These are phyloP conservation scores for Xylaria sp. DNA, from an alignment of 2,329 filamentous ascomycete genomes.

Conservation along the genomic window DNA sequence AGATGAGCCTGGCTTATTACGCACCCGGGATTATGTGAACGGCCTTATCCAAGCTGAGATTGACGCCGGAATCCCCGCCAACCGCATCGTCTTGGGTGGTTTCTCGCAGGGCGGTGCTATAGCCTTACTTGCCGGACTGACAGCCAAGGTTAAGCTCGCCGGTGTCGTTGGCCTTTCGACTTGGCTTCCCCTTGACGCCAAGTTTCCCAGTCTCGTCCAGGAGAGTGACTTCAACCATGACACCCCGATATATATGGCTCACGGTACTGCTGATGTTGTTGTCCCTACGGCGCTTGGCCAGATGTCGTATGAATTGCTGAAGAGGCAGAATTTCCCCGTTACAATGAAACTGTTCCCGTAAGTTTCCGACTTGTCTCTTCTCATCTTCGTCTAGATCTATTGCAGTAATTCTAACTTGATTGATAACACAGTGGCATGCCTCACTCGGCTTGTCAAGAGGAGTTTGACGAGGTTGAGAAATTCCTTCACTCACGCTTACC, in stretches of 20 bases:
- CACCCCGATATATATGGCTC: constrained; percentile 87
- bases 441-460: constrained; percentile 77
- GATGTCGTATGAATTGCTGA: constrained; percentile 69
- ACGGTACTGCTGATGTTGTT: constrained; percentile 79
- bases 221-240: constrained; percentile 66
- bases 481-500: constrained; percentile 58
- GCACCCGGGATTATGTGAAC: constrained; percentile 77
- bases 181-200: constrained; percentile 75
- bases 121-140: constrained; percentile 80
- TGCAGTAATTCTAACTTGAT: constrained; percentile 12
- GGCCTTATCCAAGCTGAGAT: constrained; percentile 80
- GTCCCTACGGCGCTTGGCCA: constrained; percentile 73
- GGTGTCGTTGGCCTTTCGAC: constrained; percentile 86
- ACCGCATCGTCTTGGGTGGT: constrained; percentile 84
- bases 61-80: constrained; percentile 77
- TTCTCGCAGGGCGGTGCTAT: constrained; percentile 91
- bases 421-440: constrained; percentile 62
- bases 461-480: constrained; percentile 80
- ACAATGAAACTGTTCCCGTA: constrained; percentile 78
- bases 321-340: constrained; percentile 73
- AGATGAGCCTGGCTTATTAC: constrained; percentile 74
- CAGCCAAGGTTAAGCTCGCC: constrained; percentile 74
- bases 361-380: constrained; percentile 39
- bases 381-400: constrained; percentile 10
- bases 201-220: constrained; percentile 63